Evolutionary conservation across 176 grass and related monocot species (phyloP), one percentile per base, ranked within the genome.

Genomic region (Bonia amplexicaulis): DNA sequence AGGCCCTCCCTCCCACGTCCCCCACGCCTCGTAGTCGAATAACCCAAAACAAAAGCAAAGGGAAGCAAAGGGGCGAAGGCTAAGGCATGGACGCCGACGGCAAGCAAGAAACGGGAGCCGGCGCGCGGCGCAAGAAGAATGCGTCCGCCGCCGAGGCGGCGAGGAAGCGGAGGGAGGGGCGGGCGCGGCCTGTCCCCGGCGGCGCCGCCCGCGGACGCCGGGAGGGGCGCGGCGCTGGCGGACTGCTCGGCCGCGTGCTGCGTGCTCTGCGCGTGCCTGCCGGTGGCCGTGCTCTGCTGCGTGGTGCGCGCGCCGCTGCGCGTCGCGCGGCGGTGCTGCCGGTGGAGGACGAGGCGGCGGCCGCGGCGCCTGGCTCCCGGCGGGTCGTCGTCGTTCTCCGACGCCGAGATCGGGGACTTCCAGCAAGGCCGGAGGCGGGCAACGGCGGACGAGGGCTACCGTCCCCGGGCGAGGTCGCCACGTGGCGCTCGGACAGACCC

Each of bases 251-350:
- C 66, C 7, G 73, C 80, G 11, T 85, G 82, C 82, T 94, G 92
- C 85, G 67, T 90, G 67, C 70, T 97, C 2, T 97, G 94, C 85
- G 84, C 87, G 80, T 97, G 92, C 84, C 83, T 93, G 9, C 92
- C 92, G 9, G 75, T 92, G 66, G 80, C 83, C 48, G 77, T 85
- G 75, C 77, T 86, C 68, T 92, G 87, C 85, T 91, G 90, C 90
- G 87, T 87, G 76, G 71, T 84, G 85, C 81, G 87, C 58, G 82
- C 85, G 12, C 92, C 95, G 11, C 40, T 92, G 77, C 79, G 80
- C 60, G 73, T 73, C 84, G 92, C 84, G 23, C 67, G 86, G 17
- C 80, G 86, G 49, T 86, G 87, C 80, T 80, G 86, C 59, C 15
- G 70, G 80, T 37, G 73, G 41, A 60, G 46, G 76, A 1, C 20